phyloP scores from a whole-genome alignment of 192 early-diverging fungal species.

The Coemansia sp. region DNA sequence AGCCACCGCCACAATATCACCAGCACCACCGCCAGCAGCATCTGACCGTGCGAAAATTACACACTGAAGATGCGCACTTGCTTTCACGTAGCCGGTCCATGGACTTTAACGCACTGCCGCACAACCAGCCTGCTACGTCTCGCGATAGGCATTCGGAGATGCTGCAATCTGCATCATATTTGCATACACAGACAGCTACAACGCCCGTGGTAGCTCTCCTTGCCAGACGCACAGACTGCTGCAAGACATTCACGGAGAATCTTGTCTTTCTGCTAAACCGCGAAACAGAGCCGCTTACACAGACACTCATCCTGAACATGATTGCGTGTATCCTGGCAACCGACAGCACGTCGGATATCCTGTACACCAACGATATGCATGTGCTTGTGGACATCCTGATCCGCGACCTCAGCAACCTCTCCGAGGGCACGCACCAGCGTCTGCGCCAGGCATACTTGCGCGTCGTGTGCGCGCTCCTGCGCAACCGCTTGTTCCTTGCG shows the following conservation, averaged over 20 bases:
- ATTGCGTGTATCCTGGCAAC: constrained; percentile 71
- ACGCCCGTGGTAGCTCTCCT: constrained; percentile 44
- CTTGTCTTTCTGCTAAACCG: constrained; percentile 93
- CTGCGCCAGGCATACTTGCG: constrained; percentile 71
- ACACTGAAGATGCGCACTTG: constrained; percentile 12
- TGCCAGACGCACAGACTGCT: constrained; percentile 41
- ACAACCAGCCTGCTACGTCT: not conserved
- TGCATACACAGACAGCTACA: not conserved
- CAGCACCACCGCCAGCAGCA: constrained; percentile 1
- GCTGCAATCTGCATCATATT: not conserved
- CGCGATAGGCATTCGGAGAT: not conserved
- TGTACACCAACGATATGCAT: constrained; percentile 92
- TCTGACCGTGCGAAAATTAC: constrained; percentile 11
- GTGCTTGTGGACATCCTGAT: constrained; percentile 87
- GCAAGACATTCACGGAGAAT: constrained; percentile 86
- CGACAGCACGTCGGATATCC: constrained; percentile 64
- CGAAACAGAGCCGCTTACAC: constrained; percentile 62
- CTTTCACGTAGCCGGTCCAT: constrained; percentile 48
- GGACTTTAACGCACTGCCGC: constrained; percentile 28
- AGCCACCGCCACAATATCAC: not conserved
- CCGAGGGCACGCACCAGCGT: constrained; percentile 63
- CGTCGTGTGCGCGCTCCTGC: constrained; percentile 65
- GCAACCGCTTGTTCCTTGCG: constrained; percentile 61
- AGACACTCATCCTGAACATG: constrained; percentile 66
- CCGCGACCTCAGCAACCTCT: constrained; percentile 77